Evolutionary conservation across 2,329 filamentous ascomycete genomes (phyloP), one percentile per base, ranked within the genome.

Genomic region (Alternaria rosae): DNA sequence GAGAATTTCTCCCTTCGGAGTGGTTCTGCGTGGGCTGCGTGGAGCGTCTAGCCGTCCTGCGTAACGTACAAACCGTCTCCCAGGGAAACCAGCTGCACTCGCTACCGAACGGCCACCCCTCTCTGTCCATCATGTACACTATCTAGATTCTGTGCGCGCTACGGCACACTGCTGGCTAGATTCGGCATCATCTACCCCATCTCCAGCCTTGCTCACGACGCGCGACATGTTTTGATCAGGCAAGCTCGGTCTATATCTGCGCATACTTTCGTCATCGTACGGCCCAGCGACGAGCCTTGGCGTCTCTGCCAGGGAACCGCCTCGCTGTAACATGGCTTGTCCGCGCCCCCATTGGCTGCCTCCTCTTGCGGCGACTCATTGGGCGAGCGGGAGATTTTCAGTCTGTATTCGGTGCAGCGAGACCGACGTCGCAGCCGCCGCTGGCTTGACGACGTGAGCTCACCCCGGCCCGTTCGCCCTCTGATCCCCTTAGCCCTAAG

Each of bases 261-360:
- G 50, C 60, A 42, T 42, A 56, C 67, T 75, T 66, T 76, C 74
- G 75, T 78, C 75, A 78, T 76, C 51, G 57, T 54, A 69, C 61
- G 66, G 56, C 63, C 65, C 64, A 48, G 54, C 66, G 59, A 62
- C 43, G 35, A 42, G 20, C 21, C 71, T 72, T 75, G 70, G 75
- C 73, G 65, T 50, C 21, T 26, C 41, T 55, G 66, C 66, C 75
- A 76, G 67, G 74, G 74, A 74, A 74, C 61, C 67, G 59, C 59
- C 63, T 70, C 66, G 59, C 69, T 59, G 62, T 62, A 66, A 59
- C 54, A 66, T 32, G 28, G 43, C 61, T 56, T 59, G 50, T 59
- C 59, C 59, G 61, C 61, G 57, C 52, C 35, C 44, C 47, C 28
- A 71, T 70, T 74, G 73, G 73, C 64, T 65, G 59, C 26, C 51